Evolutionary conservation across 768 basidiomycete genomes (phyloP).

Genomic region (Pilatotrama ljubarskyi): DNA sequence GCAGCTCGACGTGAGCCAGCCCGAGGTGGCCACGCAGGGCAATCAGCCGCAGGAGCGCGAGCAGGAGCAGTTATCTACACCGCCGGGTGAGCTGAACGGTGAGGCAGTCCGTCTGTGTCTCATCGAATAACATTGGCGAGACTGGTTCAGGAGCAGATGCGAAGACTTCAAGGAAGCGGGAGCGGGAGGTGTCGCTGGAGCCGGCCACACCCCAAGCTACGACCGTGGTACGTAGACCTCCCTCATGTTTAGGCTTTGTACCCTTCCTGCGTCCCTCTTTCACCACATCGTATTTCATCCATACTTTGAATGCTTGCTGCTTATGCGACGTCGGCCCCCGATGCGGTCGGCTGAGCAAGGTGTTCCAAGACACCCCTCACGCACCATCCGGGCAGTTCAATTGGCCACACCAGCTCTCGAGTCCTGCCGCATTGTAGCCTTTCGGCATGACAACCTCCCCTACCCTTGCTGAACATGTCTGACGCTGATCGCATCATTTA

Average conservation of each 20-base stretch:
- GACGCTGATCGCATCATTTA: not conserved
- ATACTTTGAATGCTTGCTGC: no score
- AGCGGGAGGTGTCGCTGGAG: conserved; percentile 77
- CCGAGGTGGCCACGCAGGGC: not conserved
- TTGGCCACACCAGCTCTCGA: no score
- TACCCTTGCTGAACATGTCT: not conserved
- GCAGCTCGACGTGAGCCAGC: not conserved
- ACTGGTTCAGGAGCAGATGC: conserved; percentile 33
- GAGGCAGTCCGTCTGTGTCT: not conserved
- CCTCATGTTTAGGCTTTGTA: conserved; percentile 19
- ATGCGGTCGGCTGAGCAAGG: no score
- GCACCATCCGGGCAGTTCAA: no score
- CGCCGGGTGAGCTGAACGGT: conserved; percentile 16
- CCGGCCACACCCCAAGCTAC: conserved; percentile 44
- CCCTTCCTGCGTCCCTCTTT: not conserved
- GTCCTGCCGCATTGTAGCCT: no score
- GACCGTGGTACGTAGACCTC: conserved; percentile 32
- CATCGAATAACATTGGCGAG: not conserved
- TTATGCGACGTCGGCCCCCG: not conserved
- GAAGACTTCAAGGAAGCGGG: conserved; percentile 67
- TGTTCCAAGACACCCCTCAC: no score
- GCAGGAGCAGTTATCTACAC: conserved; percentile 13
- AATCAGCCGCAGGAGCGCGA: not conserved
- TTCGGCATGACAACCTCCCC: no score
- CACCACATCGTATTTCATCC: not conserved